phyloP scores from a whole-genome alignment of 192 early-diverging fungal genomes.

The Linnemannia hyalina region DNA sequence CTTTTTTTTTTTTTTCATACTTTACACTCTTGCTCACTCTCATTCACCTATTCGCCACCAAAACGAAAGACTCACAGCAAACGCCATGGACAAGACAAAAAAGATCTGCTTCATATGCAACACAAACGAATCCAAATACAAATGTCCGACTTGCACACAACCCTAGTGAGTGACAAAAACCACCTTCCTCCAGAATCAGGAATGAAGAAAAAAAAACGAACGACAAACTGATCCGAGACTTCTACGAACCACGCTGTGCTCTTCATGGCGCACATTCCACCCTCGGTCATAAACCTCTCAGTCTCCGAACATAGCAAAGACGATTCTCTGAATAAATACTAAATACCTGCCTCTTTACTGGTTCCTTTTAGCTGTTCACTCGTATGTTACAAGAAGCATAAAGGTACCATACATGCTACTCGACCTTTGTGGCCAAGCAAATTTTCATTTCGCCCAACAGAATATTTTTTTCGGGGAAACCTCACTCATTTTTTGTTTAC shows the following conservation, averaged over 20 bases:
- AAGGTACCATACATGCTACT: constrained; percentile 22
- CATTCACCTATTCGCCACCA: neutral
- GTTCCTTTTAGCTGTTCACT: constrained; percentile 34
- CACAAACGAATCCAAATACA: constrained; percentile 47
- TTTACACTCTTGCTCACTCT: neutral
- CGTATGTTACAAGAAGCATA: constrained; percentile 51
- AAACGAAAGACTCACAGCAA: neutral
- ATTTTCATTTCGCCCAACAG: constrained; percentile 5
- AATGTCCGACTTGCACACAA: constrained; percentile 47
- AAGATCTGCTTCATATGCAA: constrained; percentile 48
- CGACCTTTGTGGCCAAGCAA: neutral
- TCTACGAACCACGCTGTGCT: neutral
- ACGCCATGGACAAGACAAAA: constrained; percentile 49
- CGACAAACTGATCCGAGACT: neutral
- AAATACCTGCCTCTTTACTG: neutral
- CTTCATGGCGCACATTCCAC: neutral
- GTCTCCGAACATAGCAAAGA: neutral
- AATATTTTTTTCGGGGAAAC: neutral
- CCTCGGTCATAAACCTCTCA: neutral
- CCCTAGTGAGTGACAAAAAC: constrained; percentile 31
- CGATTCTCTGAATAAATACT: neutral
- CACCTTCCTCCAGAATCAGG: too few species aligned
- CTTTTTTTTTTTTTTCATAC: too few species aligned
- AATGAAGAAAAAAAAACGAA: too few species aligned
- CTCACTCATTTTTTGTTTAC: neutral